phyloP scores from a whole-genome alignment of 441 rosid species.

The Kokia cookei region DNA sequence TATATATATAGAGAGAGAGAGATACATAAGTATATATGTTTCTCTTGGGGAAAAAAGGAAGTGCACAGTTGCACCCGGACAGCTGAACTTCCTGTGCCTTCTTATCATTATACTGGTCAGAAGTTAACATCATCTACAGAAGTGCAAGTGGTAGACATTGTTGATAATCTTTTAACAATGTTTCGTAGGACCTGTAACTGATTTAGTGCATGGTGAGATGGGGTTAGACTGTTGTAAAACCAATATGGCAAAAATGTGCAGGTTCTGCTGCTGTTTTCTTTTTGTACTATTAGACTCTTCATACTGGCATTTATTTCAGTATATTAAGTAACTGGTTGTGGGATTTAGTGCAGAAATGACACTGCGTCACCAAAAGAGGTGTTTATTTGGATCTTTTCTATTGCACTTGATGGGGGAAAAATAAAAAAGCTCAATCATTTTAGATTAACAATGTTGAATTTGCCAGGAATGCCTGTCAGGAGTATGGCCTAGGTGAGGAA shows the following conservation, averaged over 20 bases:
- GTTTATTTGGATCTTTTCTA: background rate
- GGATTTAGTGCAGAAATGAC: background rate
- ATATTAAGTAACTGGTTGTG: background rate
- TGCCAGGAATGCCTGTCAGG: conserved; percentile 61
- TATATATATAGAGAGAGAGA: background rate
- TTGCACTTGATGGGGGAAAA: background rate
- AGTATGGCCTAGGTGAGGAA: conserved; percentile 55
- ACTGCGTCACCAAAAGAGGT: background rate
- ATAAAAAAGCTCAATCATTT: background rate
- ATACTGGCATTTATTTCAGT: background rate
- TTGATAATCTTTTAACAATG: background rate
- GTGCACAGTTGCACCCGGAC: background rate
- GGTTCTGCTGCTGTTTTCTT: background rate
- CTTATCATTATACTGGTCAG: background rate
- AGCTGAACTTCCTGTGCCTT: background rate
- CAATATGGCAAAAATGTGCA: background rate
- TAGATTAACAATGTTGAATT: conserved; percentile 6
- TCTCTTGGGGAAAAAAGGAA: background rate
- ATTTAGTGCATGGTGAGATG: background rate
- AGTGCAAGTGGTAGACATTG: background rate
- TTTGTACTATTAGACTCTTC: background rate
- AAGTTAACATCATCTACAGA: background rate
- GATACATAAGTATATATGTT: background rate
- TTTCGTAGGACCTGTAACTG: background rate
- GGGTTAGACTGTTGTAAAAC: background rate